Base-by-base conservation (phyloP, 169 alveolate genomes). In the Eimeria acervulina region DNA sequence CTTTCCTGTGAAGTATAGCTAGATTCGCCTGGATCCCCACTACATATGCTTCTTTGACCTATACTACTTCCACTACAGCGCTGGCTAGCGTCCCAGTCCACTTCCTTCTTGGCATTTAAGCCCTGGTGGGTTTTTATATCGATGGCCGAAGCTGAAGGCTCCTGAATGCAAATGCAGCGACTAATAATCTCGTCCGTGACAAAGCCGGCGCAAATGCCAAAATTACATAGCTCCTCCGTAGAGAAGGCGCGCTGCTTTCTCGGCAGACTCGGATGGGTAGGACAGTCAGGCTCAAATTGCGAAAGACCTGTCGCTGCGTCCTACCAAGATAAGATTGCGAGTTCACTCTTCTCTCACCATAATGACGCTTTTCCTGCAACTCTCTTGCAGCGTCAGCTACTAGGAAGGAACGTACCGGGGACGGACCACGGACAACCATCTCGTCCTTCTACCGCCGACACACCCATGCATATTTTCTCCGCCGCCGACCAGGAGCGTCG, bases 401-500 rank as follows among this genome's bases (percentile, higher is more conserved):
- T n/a, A 40, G 2, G 26, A 10, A 42, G 63, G 33, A n/a, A 21
- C 0, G 36, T 42, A 23, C 38, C 61, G 10, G 87, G 87, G 33
- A 26, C 63, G 21, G 87, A 21, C 19, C 40, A 74, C 84, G 15
- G 3, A 23, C 63, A 40, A n/a, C 38, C 87, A 76, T 23, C 33
- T 13, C 61, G 19, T 26, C 87, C 38, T 40, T 76, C n/a, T 10
- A 76, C 40, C 31, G n/a, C 15, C 17, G 0, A 19, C 33, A 17
- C 87, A 40, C 36, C 40, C 61, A 44, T 76, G 87, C 87, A 76
- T 26, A 44, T 44, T n/a, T 76, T 76, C 23, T 76, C 87, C 38
- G 55, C 87, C 87, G 59, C 47, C 21, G n/a, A 38, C 19, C 70
- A 52, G n/a, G 61, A 38, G 40, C 61, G 81, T 31, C 93, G 81